Evolutionary conservation across 78 protist species (phyloP), one percentile per base, ranked within the genome.

Genomic region (Dictyostelium firmibasis): DNA sequence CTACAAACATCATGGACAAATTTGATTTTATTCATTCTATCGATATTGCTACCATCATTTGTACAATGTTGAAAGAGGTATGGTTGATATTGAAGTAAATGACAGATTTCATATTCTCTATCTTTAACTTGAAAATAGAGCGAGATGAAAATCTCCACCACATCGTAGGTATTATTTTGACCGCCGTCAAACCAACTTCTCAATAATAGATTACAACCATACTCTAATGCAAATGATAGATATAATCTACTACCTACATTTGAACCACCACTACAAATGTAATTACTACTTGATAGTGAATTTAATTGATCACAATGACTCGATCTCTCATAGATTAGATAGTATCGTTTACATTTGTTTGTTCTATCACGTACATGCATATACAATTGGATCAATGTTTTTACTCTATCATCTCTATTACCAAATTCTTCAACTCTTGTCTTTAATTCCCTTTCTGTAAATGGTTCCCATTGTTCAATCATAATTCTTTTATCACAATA

Each of bases 151-250:
- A 72, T 72, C n/a, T 72, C 79, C 7, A 33, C 38, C 36, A 72
- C 79, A 33, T 72, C 79, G 9, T 72, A 72, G 18, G 44, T 33
- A 72, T 72, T 72, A 33, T 27, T 33, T 27, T 27, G 44, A 33
- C 79, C 79, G 25, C 79, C 79, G 44, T 72, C 79, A 72, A 72
- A 72, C 79, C 79, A 72, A 31, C 43, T 16, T 72, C 79, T 72
- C 4, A 72, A 33, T 33, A 72, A 4, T 31, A 31, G 6, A 72
- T 72, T 72, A 33, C 79, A 72, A 2, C 79, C 79, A 72, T 72
- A 72, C 3, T 72, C 79, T 8, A 72, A 72, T 31, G 79, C 38
- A 33, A 72, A 72, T 18, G 79, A 72, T 11, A 72, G 25, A 33
- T 72, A 72, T 4, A 33, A 33, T 33, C 43, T 72, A 16, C 25